Conservation (phyloP, 108 stramenopile species). For the Cyclotella distinguenda region DNA sequence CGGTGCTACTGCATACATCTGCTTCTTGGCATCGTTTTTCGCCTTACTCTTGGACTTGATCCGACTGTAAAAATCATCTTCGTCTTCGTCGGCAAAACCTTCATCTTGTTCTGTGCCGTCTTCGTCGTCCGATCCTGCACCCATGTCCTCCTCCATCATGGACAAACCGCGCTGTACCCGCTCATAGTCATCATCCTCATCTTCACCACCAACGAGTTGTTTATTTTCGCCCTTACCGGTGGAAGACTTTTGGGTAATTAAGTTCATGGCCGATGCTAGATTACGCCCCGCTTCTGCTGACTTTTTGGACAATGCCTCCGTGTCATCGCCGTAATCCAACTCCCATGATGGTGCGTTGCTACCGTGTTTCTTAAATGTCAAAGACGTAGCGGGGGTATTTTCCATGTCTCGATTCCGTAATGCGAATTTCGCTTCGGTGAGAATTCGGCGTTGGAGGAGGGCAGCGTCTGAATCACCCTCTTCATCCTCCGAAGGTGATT, state of each 20-base stretch:
- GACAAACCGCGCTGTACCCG: slow-evolving; percentile 57
- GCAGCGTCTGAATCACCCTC: slow-evolving; percentile 43
- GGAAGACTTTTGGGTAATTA: slow-evolving; percentile 64
- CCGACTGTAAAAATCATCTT: slow-evolving; percentile 57
- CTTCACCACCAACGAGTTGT: slow-evolving; percentile 31
- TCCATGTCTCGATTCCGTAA: slow-evolving; percentile 66
- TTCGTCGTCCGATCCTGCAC: slow-evolving; percentile 42
- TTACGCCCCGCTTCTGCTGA: slow-evolving; percentile 43
- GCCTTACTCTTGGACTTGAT: slow-evolving; percentile 55
- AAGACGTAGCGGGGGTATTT: slow-evolving; percentile 4
- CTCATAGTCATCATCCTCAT: slow-evolving; percentile 62
- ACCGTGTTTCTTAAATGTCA: slow-evolving; percentile 9
- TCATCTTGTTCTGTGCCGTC: slow-evolving; percentile 43
- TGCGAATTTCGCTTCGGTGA: slow-evolving; percentile 75
- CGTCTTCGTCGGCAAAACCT: slow-evolving; percentile 58
- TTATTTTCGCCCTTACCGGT: slow-evolving; percentile 38
- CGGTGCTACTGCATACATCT: slow-evolving; percentile 74
- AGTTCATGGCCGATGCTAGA: slow-evolving; percentile 70
- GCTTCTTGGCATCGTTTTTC: slow-evolving; percentile 65
- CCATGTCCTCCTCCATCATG: slow-evolving; percentile 84
- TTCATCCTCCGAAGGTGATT: slow-evolving; percentile 21
- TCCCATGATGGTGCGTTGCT: slow-evolving; percentile 16
- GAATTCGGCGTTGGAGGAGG: slow-evolving; percentile 31
- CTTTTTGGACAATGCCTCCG: slow-evolving; percentile 50
- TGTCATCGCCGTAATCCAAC: slow-evolving; percentile 58